Conservation (phyloP, 148 eudicot genomes). For the Spergularia marina region DNA sequence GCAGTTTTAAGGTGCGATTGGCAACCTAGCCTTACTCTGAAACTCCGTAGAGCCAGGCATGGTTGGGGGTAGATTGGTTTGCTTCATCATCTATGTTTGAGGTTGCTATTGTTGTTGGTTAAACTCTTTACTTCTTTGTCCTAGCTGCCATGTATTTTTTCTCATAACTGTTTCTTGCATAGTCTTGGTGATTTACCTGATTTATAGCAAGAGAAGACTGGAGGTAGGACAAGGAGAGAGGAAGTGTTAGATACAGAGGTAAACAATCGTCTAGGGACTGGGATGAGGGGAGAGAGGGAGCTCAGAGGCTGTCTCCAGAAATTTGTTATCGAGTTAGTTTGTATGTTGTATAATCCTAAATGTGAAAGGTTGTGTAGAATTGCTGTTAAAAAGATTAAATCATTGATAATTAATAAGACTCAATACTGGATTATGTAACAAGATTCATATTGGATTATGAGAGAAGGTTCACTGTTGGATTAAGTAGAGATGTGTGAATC, state of each 20-base stretch:
- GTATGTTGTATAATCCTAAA: not conserved
- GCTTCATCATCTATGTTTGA: no score
- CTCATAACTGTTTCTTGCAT: no score
- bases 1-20: no score
- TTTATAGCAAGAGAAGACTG: not conserved
- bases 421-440: no score
- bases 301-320: not conserved
- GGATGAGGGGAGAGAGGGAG: not conserved
- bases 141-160: not conserved
- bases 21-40: no score
- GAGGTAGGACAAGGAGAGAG: not conserved
- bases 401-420: no score
- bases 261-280: not conserved
- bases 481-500: not conserved
- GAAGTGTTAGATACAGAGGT: not conserved
- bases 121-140: not conserved
- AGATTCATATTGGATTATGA: no score
- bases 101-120: not conserved
- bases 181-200: no score
- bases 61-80: no score
- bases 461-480: not conserved
- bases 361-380: not conserved
- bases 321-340: not conserved
- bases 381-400: no score
- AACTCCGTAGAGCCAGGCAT: no score